Evolutionary conservation across 179 eudicot species (phyloP), one percentile per base, ranked within the genome.

Genomic region (Silene coronaria): DNA sequence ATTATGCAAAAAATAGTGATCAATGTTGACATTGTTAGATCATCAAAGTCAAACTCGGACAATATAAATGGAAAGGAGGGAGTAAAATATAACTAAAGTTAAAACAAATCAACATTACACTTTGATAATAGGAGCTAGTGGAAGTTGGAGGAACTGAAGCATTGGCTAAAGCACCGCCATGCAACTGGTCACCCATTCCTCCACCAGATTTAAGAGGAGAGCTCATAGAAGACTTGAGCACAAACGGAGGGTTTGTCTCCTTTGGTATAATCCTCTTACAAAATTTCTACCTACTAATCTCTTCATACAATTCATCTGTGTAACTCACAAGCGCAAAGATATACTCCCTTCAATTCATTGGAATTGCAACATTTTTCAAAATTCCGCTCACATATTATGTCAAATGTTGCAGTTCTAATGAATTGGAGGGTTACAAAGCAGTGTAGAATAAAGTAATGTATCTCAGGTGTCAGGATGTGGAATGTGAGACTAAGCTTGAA

Each of bases 171-270:
- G 91, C 90, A 78, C 99, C 98, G 76, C 89, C 87, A 73, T 93
- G 98, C 84, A 79, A 80, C 59, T 92, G 97, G 99, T 91, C 97
- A 5, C 93, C 97, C 26, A 88, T 95, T 84, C 97, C 99, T 78
- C 97, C 99, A 70, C 89, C 88, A 16, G 96, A 95, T 77, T 70
- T 92, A 74, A 84, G 96, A 88, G 97, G 97, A 76, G 96, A 89
- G 78, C 80, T 80, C 34, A 78, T 93, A 30, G 87, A 91, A 79
- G 99, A 92, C 74, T 86, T 95, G 67, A 89, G 93, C 86, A 93
- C 97, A 38, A 89, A 96, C 72, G 93, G 92, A 83, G 98, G 97
- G 53, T 96, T 96, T 70, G 87, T 93, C 42, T 85, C 97, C 65
- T 91, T 96, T 65, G 97, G 97, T 96, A 92, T 27, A 3, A 28